Evolutionary conservation across 192 early-diverging fungal genomes (phyloP), one percentile per base, ranked within the genome.

Genomic region (Allomyces arbusculus): DNA sequence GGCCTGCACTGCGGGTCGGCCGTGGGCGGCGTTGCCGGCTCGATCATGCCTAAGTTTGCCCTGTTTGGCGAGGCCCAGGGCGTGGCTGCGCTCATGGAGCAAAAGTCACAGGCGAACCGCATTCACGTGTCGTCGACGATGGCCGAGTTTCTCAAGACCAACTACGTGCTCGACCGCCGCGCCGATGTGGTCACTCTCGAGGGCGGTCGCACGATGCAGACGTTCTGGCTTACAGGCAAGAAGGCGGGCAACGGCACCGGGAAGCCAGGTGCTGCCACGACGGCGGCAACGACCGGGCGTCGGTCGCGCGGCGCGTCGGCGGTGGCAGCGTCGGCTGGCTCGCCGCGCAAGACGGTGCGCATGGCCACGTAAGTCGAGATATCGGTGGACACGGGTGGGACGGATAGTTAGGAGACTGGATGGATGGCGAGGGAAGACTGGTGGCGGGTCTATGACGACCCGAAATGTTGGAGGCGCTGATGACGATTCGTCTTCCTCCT

Each of bases 101-200:
- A 58, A 6, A 58, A 64, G 45, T 74, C 72, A 10, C 14, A 62
- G 61, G 72, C 77, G n/a, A 78, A 74, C 69, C 63, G 63, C 23
- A 72, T 78, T 23, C 72, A 76, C 68, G 65, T 78, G 63, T 67
- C 64, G 24, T 67, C 66, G 44, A 68, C 77, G 1, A 74, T 71
- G 0, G 70, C 70, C 66, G 71, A 76, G 23, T 63, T 78, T 10
- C 65, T 78, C 28, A 67, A 68, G 61, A 70, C 72, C 62, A 67
- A 69, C 7, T 72, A 69, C 62, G 68, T 25, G 11, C 66, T 40
- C 64, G 71, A 72, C 4, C 63, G 66, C 11, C 50, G 50, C 16
- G 66, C 71, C 28, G 71, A 72, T 26, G 19, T 64, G 9, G 63
- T 72, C 8, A 64, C 62, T 25, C 25, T 72, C 26, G 76, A 71